These are phyloP conservation scores for Ophiostoma himal-ulmi DNA, from an alignment of 2,329 filamentous ascomycete species.

Conservation along the genomic window DNA sequence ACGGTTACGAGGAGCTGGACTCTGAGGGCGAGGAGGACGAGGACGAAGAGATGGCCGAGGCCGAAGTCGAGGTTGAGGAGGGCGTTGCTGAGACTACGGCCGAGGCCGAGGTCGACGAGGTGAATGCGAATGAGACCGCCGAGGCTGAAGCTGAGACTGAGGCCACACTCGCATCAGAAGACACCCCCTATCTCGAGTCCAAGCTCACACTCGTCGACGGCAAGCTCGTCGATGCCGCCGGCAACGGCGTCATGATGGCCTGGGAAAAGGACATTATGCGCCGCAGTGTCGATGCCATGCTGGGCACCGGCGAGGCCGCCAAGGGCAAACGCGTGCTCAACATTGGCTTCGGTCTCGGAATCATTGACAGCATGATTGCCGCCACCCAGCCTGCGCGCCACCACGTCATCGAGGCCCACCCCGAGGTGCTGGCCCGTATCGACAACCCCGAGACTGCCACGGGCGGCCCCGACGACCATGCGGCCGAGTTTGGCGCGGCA, in stretches of 20 bases:
- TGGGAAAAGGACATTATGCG: conserved; percentile 89
- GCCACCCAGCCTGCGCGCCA: conserved; percentile 61
- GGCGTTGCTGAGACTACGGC: background rate
- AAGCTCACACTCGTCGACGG: conserved; percentile 57
- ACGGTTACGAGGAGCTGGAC: conserved; percentile 69
- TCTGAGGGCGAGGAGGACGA: conserved; percentile 49
- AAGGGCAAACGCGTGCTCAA: conserved; percentile 68
- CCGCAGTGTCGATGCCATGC: conserved; percentile 62
- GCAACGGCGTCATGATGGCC: conserved; percentile 89
- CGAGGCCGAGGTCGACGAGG: conserved; percentile 33
- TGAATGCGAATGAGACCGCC: conserved; percentile 27
- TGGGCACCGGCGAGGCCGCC: conserved; percentile 40
- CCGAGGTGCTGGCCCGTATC: conserved; percentile 65
- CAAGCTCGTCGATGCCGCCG: conserved; percentile 65
- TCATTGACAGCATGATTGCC: conserved; percentile 72
- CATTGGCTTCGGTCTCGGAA: conserved; percentile 87
- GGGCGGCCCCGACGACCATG: conserved; percentile 38
- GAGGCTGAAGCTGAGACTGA: conserved; percentile 38
- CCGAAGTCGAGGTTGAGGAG: conserved; percentile 31
- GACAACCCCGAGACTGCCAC: conserved; percentile 36
- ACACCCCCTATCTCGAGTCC: conserved; percentile 58
- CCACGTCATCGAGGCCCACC: conserved; percentile 83
- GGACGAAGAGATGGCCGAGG: conserved; percentile 36
- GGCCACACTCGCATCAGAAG: conserved; percentile 25
- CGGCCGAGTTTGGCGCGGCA: conserved; percentile 41